Conservation (phyloP, 1,284 basidiomycete species). For the Vanrija sp. region DNA sequence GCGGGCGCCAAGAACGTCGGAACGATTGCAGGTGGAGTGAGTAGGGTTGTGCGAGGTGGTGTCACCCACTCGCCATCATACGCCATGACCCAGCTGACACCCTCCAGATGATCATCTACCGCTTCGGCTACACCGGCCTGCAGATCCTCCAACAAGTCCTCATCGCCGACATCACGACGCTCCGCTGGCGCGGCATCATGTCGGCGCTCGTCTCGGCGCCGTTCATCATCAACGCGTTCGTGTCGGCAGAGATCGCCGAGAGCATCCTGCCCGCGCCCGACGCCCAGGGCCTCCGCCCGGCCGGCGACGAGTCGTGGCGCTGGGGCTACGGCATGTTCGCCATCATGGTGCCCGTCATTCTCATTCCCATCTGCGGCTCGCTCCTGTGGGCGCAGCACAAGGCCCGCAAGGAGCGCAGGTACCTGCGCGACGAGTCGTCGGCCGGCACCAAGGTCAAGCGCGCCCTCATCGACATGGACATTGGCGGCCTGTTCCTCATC, state of each 20-base stretch:
- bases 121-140: conserved; percentile 55
- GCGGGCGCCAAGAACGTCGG: conserved; percentile 60
- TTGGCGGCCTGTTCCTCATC: conserved; percentile 63
- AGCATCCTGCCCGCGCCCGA: conserved; percentile 53
- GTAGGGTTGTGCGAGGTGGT: no score
- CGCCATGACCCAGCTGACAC: not conserved
- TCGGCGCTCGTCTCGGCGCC: conserved; percentile 63
- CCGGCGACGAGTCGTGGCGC: conserved; percentile 40
- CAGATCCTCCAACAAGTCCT: conserved; percentile 71
- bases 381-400: conserved; percentile 45
- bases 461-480: conserved; percentile 38
- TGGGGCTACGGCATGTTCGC: conserved; percentile 66
- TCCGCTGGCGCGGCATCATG: conserved; percentile 70
- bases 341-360: conserved; percentile 44
- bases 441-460: not conserved
- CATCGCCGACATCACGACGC: conserved; percentile 73
- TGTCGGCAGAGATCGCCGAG: conserved; percentile 63
- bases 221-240: conserved; percentile 59
- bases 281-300: no score
- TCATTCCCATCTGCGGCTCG: conserved; percentile 42
- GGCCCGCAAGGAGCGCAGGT: conserved; percentile 40
- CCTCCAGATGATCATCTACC: conserved; percentile 7
- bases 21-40: conserved; percentile 48
- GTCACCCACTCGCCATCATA: no score
- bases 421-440: no score